Percentiles rank a stretch among this genome's conserved stretches.
Conservation (phyloP, 495 filamentous ascomycete genomes). For the Neurospora africana region DNA sequence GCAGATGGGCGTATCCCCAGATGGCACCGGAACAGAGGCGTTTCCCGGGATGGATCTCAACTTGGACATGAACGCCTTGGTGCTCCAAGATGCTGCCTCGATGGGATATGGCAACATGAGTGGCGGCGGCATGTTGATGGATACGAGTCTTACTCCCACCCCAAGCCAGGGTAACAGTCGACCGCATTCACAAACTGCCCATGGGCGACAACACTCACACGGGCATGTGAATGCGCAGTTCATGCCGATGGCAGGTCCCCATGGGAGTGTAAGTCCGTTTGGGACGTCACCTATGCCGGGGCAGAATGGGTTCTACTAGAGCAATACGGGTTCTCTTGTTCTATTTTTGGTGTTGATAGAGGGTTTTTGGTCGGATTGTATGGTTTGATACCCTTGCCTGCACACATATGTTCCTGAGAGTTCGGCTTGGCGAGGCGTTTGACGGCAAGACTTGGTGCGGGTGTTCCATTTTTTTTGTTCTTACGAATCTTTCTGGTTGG, state of each 20-base stretch:
- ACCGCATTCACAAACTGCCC: background rate
- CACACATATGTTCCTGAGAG: background rate
- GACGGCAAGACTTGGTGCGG: background rate
- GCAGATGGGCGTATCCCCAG: slow-evolving; percentile 6
- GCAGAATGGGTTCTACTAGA: background rate
- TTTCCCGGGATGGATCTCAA: slow-evolving; percentile 26
- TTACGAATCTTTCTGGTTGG: background rate
- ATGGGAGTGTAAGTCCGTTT: background rate
- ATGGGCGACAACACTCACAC: background rate
- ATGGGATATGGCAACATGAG: background rate
- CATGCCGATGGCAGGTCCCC: background rate
- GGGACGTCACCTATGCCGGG: background rate
- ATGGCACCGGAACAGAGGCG: slow-evolving; percentile 14
- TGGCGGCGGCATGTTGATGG: background rate
- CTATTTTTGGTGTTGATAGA: background rate
- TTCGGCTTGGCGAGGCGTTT: background rate
- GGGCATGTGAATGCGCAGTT: background rate
- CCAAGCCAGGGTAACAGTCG: background rate
- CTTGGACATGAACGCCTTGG: slow-evolving; percentile 24
- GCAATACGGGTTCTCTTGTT: background rate
- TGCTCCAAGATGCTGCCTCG: slow-evolving; percentile 22
- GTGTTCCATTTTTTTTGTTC: background rate
- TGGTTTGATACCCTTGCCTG: background rate
- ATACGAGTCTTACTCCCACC: background rate
- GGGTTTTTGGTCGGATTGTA: background rate